These are phyloP conservation scores for Zygosaccharomyces bisporus DNA, from an alignment of 805 yeast genomes.

Conservation along the genomic window DNA sequence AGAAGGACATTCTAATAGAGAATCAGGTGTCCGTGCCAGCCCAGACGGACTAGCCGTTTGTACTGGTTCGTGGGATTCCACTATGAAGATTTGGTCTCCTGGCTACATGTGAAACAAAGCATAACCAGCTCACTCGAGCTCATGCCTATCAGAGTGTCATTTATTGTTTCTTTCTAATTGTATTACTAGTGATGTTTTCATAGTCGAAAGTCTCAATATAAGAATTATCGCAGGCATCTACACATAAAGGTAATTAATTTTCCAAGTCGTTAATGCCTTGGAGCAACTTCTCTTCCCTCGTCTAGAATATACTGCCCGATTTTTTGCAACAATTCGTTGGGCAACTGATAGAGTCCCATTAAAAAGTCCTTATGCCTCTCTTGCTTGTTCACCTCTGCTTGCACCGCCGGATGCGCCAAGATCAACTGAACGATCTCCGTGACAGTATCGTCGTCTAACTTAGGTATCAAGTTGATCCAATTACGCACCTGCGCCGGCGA, in stretches of 20 bases:
- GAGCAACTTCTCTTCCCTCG: not conserved
- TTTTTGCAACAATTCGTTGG: slow-evolving; percentile 21
- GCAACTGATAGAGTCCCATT: slow-evolving; percentile 27
- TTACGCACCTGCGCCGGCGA: slow-evolving; percentile 33
- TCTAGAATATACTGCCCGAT: slow-evolving; percentile 12
- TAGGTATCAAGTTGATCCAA: slow-evolving; percentile 15
- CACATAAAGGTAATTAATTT: not conserved
- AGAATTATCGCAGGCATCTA: not conserved
- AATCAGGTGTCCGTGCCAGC: slow-evolving; percentile 60
- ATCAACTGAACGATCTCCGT: slow-evolving; percentile 26
- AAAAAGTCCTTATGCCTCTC: slow-evolving; percentile 24
- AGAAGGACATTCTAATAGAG: slow-evolving; percentile 60
- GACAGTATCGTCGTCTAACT: slow-evolving; percentile 27
- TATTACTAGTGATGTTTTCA: slow-evolving; percentile 1
- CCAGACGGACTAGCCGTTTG: slow-evolving; percentile 74
- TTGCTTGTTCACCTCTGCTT: slow-evolving; percentile 19
- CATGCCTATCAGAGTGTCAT: not conserved
- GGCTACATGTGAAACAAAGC: slow-evolving; percentile 13
- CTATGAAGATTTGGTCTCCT: slow-evolving; percentile 65
- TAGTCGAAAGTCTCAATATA: not conserved
- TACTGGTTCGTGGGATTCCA: slow-evolving; percentile 78
- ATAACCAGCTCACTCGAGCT: not conserved
- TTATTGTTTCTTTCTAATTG: not conserved
- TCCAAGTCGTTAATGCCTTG: not conserved
- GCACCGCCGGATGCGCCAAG: slow-evolving; percentile 26